These are phyloP conservation scores for Grifola frondosa DNA, from an alignment of 1,284 basidiomycete genomes.

Conservation along the genomic window DNA sequence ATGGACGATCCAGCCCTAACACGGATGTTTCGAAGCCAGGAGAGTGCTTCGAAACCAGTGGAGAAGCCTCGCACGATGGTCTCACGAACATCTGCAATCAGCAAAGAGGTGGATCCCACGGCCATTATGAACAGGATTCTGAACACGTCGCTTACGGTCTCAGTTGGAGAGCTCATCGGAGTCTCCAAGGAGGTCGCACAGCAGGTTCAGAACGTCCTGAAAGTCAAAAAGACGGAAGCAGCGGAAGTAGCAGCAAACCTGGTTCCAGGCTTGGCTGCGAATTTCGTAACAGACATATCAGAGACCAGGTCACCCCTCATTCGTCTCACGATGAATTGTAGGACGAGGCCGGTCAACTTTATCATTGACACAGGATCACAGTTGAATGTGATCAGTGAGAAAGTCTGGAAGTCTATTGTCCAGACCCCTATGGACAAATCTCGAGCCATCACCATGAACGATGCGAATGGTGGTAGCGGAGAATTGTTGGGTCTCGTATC, in stretches of 20 bases:
- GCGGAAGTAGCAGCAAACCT: background rate
- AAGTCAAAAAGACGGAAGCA: background rate
- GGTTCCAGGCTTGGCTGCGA: no score
- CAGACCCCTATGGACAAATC: slow-evolving; percentile 1
- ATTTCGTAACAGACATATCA: no score
- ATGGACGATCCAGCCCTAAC: slow-evolving; percentile 1
- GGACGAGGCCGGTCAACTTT: background rate
- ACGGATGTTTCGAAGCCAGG: background rate
- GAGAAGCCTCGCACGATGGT: background rate
- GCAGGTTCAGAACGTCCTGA: background rate
- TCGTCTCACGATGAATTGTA: slow-evolving; percentile 1
- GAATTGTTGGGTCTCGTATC: background rate
- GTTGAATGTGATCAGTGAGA: slow-evolving; percentile 3
- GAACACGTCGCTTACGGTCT: background rate
- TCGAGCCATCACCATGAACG: background rate
- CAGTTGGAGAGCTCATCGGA: slow-evolving; percentile 1
- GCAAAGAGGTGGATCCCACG: background rate
- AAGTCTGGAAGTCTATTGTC: slow-evolving; percentile 2
- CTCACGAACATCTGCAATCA: no score
- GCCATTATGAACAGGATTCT: slow-evolving; percentile 1
- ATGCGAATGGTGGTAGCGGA: slow-evolving; percentile 1
- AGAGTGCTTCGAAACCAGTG: background rate
- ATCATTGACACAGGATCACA: slow-evolving; percentile 5
- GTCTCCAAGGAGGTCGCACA: slow-evolving; percentile 2
- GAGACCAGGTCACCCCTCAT: background rate